Base-by-base conservation (phyloP, 441 rosid genomes). In the Populus hybrid region DNA sequence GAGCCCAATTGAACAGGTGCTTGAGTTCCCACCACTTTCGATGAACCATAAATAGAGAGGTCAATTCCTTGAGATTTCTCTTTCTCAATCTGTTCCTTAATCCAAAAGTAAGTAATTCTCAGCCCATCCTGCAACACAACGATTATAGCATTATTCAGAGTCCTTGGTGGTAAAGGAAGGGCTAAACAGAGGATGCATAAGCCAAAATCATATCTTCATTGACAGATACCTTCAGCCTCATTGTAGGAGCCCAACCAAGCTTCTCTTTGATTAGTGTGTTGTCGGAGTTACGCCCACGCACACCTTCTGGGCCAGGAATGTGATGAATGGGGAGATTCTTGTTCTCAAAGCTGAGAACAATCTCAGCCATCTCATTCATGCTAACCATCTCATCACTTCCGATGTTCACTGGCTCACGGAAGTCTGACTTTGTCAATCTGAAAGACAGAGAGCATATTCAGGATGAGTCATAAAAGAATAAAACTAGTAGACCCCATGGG, bases 311-410 rank as follows among this genome's bases (percentile, higher is more conserved):
- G 3, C 99, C 97, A 65, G 99, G 99, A 72, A 95, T 93, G 88
- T 93, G 97, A 64, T 93, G 97, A 80, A 92, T 88, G 28, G 12
- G 97, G 50, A 92, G 96, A 79, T 87, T 91, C 88, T 84, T 92
- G 76, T 91, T 79, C 73, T 92, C 98, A 76, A 95, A 92, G 81
- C 97, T 83, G 14, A 95, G 97, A 81, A 95, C 94, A 79, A 92
- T 93, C 89, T 92, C 97, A 23, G 99, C 98, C 98, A 95, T 93
- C 84, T 93, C 97, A 71, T 95, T 95, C 99, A 95, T 95, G 92
- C 99, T 92, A 69, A 95, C 99, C 98, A 92, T 92, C 90, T 93
- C 99, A 85, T 95, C 99, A 30, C 99, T 95, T 76, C 98, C 99
- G 14, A 95, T 95, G 85, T 95, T 95, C 79, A 93, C 95, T 0